Percentiles rank a stretch among this genome's conserved stretches.
These are phyloP conservation scores for Coprinopsis strossmayeri DNA, from an alignment of 768 basidiomycete genomes.

Conservation along the genomic window DNA sequence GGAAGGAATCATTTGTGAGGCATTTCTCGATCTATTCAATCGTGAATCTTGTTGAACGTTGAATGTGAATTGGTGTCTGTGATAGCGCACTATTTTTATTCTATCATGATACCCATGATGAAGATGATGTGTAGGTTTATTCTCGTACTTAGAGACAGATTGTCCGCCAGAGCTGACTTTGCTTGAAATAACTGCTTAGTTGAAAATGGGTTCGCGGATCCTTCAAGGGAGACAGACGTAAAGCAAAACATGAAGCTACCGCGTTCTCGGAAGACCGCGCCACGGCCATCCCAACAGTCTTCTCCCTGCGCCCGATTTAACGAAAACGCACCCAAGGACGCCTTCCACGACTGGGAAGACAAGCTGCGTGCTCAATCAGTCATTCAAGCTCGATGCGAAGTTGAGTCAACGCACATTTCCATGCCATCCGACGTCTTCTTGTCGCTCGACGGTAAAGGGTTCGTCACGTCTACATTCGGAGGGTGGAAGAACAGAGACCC, in stretches of 20 bases:
- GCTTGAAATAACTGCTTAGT: no score
- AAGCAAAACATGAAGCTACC: neutral
- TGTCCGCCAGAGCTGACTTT: neutral
- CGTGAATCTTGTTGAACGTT: no score
- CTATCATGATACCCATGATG: neutral
- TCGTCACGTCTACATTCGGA: slow-evolving; percentile 18
- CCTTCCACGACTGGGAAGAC: no score
- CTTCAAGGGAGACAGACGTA: neutral
- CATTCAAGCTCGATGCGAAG: slow-evolving; percentile 30
- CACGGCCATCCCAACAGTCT: slow-evolving; percentile 21
- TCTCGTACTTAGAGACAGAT: neutral
- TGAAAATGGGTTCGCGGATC: no score
- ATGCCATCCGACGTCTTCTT: slow-evolving; percentile 15
- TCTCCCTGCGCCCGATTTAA: slow-evolving; percentile 30
- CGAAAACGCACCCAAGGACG: slow-evolving; percentile 15
- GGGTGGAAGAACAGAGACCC: slow-evolving; percentile 31
- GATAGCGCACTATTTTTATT: neutral
- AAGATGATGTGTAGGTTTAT: neutral
- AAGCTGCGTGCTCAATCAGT: slow-evolving; percentile 22
- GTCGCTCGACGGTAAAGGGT: slow-evolving; percentile 18
- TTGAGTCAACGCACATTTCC: slow-evolving; percentile 16
- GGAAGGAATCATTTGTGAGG: neutral
- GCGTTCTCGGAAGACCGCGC: slow-evolving; percentile 18
- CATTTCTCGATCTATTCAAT: neutral
- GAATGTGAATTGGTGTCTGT: no score